These are phyloP conservation scores for Lumnitzera racemosa DNA, from an alignment of 345 rosid species.

Conservation along the genomic window DNA sequence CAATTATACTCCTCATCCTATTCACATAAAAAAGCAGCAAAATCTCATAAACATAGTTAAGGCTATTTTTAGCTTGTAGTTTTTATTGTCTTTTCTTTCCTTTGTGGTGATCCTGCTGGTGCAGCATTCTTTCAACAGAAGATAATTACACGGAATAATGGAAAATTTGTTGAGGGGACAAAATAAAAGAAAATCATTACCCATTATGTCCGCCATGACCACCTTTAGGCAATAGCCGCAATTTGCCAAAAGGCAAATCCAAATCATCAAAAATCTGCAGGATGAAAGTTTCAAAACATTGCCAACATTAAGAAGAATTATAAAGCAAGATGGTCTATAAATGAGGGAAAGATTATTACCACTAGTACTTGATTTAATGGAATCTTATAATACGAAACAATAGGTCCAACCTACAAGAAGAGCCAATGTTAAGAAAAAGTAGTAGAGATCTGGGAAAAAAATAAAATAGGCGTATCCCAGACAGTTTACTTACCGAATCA, in stretches of 20 bases:
- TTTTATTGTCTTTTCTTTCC: no score
- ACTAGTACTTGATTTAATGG: constrained; percentile 90
- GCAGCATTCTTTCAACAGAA: no score
- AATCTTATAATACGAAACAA: constrained; percentile 80
- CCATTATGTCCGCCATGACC: constrained; percentile 99
- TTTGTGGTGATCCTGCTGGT: neutral
- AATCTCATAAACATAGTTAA: neutral
- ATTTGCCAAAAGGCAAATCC: constrained; percentile 85
- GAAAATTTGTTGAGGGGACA: neutral
- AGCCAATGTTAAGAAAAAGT: neutral
- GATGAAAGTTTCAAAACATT: constrained; percentile 6
- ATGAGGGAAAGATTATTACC: constrained; percentile 30
- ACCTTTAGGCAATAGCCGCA: constrained; percentile 92
- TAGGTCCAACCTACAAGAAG: constrained; percentile 69
- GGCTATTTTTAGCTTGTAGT: neutral
- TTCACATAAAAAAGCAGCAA: constrained; percentile 7
- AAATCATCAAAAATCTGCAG: constrained; percentile 82
- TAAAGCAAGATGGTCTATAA: neutral
- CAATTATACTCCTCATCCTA: constrained; percentile 86
- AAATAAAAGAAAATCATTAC: constrained; percentile 25
- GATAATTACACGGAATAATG: neutral
- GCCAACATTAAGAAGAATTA: neutral
- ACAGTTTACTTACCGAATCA: constrained; percentile 81
- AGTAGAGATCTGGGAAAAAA: constrained; percentile 7
- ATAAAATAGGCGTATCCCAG: constrained; percentile 10